Evolutionary conservation across 2,329 filamentous ascomycete species (phyloP), one percentile per base, ranked within the genome.

Genomic region (Trichoderma aggressivum): DNA sequence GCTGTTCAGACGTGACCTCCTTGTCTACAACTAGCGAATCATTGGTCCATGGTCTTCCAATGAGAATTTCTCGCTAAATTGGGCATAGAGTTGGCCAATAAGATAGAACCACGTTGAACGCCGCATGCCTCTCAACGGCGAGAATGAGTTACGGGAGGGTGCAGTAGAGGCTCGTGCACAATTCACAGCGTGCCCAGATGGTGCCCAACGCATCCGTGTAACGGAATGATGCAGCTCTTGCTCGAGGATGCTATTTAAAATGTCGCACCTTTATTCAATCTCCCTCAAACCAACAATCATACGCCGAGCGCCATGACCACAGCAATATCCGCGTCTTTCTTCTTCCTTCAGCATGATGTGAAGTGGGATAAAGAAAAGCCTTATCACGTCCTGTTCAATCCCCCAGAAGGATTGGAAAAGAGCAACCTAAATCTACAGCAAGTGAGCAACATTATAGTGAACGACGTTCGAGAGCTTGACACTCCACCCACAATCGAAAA

Each of bases 1-100:
- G 4, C 1, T n/a, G 18, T n/a, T 43, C 1, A 0, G 3, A 10
- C 39, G 6, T 1, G n/a, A 43, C 7, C 7, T 43, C 18, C 7
- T 43, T 43, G 18, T 43, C 3, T 43, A 43, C 39, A 10, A 3
- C 39, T n/a, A 8, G 18, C 4, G 7, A 43, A 5, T 43, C 7
- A 43, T 1, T 10, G 18, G 18, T 43, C 39, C 18, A n/a, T 7
- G 18, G 8, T 5, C 18, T n/a, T 3, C 39, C 7, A 43, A 43
- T 6, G 4, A 43, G 5, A 2, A 6, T 43, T 0, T 18, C 39
- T 43, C 39, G 39, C 39, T 4, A 43, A 43, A n/a, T 43, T 43
- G 18, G 8, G 7, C 2, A 3, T 3, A 43, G 2, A 43, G 3
- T 4, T n/a, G 18, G 39, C 39, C 18, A 43, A 43, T 43, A n/a